These are phyloP conservation scores for Alternaria brassicicola DNA, from an alignment of 2,329 filamentous ascomycete species.

Conservation along the genomic window DNA sequence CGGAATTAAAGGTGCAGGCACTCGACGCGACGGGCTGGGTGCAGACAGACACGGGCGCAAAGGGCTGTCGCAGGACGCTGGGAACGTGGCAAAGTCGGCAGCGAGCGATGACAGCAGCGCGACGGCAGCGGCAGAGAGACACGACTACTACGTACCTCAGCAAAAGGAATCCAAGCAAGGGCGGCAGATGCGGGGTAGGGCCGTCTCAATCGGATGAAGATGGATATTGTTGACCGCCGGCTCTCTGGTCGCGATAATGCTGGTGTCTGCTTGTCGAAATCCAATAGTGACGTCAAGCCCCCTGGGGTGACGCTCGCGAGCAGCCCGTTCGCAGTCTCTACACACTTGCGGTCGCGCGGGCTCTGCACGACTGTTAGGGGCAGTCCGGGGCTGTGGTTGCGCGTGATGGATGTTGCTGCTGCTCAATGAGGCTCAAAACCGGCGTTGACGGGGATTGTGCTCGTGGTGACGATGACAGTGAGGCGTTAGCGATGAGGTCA, in stretches of 20 bases:
- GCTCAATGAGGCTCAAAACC: conserved; percentile 36
- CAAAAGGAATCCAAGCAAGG: conserved; percentile 18
- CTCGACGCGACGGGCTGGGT: conserved; percentile 23
- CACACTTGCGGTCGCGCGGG: neutral
- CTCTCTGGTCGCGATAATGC: conserved; percentile 26
- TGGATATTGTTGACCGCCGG: conserved; percentile 22
- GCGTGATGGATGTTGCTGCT: conserved; percentile 18
- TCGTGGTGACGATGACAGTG: conserved; percentile 42
- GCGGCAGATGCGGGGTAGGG: conserved; percentile 38
- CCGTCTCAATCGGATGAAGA: conserved; percentile 19
- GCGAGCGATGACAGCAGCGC: conserved; percentile 22
- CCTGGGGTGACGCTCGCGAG: conserved; percentile 28
- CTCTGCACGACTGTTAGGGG: conserved; percentile 7
- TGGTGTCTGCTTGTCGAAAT: conserved; percentile 27
- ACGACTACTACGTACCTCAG: conserved; percentile 41
- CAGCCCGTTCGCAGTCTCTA: conserved; percentile 19
- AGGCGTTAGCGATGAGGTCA: conserved; percentile 47
- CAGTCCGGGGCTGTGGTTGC: conserved; percentile 14
- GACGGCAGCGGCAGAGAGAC: conserved; percentile 18
- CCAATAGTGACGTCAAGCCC: conserved; percentile 41
- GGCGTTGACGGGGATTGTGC: conserved; percentile 35
- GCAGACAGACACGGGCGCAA: conserved; percentile 15
- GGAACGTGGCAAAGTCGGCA: conserved; percentile 31
- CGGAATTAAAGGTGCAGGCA: conserved; percentile 10
- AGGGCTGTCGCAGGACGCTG: conserved; percentile 26